Evolutionary conservation across 345 rosid species (phyloP), one percentile per base, ranked within the genome.

Genomic region (Anacardium occidentale): DNA sequence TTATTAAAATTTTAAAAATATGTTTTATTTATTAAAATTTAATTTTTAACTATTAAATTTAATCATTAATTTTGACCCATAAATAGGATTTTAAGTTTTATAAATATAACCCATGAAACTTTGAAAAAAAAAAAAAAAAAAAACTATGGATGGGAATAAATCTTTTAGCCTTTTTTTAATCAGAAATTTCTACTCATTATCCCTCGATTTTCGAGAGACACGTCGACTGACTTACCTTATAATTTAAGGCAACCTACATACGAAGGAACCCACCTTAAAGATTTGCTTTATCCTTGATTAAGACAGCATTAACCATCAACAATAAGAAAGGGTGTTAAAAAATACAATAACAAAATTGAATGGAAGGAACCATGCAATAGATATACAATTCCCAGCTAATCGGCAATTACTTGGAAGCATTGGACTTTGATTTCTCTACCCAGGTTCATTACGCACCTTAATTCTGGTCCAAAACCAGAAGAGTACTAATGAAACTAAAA

Each of bases 161-260:
- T n/a, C n/a, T n/a, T n/a, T n/a, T n/a, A n/a, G n/a, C n/a, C n/a
- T 29, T 69, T 69, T 7, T 64, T 74, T 69, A 58, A 65, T 52
- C 11, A 64, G 40, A 17, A 26, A 21, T 68, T 56, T 22, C 29
- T 57, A 18, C n/a, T 24, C 10, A 42, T 70, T 59, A 17, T 52
- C 48, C 69, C 40, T 47, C 18, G 53, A 70, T 62, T 76, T 73
- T 73, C 21, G 40, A 68, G 66, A 44, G 60, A 67, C 57, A 45
- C 22, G n/a, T 12, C 58, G 53, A 47, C 40, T 40, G 10, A 47
- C 20, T 53, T 25, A 3, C 21, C 71, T 18, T 24, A 29, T 20
- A 26, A 60, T 0, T 20, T 24, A 44, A 42, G 45, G 25, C 8
- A 62, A 56, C 12, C 57, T 52, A 10, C 32, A 14, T 22, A 7